Evolutionary conservation across 306 rosid species (phyloP), one percentile per base, ranked within the genome.

Genomic region (Vigna hirtella): DNA sequence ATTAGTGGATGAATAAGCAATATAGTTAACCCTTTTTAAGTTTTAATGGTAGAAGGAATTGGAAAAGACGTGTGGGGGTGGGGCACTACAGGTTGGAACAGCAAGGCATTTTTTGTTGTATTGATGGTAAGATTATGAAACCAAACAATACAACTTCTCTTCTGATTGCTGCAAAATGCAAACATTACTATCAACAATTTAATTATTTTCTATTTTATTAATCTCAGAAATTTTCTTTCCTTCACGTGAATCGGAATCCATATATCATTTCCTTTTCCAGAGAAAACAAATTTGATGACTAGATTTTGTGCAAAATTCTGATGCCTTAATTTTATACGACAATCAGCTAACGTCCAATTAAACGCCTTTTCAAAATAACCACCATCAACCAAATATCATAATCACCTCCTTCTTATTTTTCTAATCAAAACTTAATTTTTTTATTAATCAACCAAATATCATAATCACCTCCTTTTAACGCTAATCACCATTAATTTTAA

Each of bases 81-180:
- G 70, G 81, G 36, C 58, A 63, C 26, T 42, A 73, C 77, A 73
- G 77, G 76, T 77, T 65, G 7, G 3, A 56, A 83, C 83, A 78
- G 77, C 80, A 48, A 30, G 53, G 74, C 77, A 73, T 17, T 6
- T 58, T 83, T 74, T 61, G 86, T 79, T 78, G 77, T 68, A 61
- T 78, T 78, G 70, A 45, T 61, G 65, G 22, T 16, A 67, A 24
- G 16, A 7, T 67, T 67, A 22, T 14, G 3, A 67, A 67, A 67
- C 56, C 24, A 13, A 8, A 30, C 10, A 65, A 78, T 59, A 57
- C 48, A 43, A n/a, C 0, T 32, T 45, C 51, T 48, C 17, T 63
- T 32, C 48, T 18, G 24, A 45, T 58, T 20, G 72, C 66, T 68
- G 50, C 66, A 40, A 62, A 47, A 81, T 57, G 18, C 6, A 24